A percentile compares a stretch with the other conserved stretches of the same genome.
Evolutionary conservation across 2,329 filamentous ascomycete genomes (phyloP).

Genomic region (Chaetomium olivaceum): DNA sequence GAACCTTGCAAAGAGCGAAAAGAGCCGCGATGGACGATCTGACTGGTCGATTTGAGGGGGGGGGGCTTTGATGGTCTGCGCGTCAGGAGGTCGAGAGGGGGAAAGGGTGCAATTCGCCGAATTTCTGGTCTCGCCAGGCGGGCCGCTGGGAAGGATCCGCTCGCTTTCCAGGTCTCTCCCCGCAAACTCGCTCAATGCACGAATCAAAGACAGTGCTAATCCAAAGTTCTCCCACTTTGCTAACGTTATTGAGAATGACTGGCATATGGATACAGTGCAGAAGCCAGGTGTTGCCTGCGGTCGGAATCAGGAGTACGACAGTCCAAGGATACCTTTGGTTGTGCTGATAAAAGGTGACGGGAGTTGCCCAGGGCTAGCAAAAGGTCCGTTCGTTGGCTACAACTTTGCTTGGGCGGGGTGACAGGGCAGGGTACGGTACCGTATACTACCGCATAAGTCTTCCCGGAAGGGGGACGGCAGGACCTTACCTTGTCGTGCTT

Average conservation of each 20-base stretch:
- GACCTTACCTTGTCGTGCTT: neutral
- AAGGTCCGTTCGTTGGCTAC: slow-evolving; percentile 22
- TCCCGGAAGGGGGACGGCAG: neutral
- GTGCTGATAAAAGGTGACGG: slow-evolving; percentile 1
- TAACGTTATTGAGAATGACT: slow-evolving; percentile 5
- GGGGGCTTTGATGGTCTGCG: slow-evolving; percentile 36
- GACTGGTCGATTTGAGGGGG: slow-evolving; percentile 39
- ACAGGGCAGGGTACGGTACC: slow-evolving; percentile 15
- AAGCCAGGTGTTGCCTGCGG: slow-evolving; percentile 4
- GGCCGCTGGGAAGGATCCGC: slow-evolving; percentile 23
- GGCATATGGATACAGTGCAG: slow-evolving; percentile 3
- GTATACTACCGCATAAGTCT: slow-evolving; percentile 5
- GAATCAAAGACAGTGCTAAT: slow-evolving; percentile 16
- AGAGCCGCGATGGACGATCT: slow-evolving; percentile 38
- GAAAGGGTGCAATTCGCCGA: slow-evolving; percentile 41
- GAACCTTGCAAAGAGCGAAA: slow-evolving; percentile 24
- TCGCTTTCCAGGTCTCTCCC: slow-evolving; percentile 5
- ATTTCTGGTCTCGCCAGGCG: slow-evolving; percentile 27
- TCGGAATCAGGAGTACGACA: neutral
- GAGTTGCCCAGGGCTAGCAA: neutral
- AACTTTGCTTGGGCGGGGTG: slow-evolving; percentile 26
- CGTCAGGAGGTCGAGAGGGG: slow-evolving; percentile 37
- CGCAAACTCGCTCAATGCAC: slow-evolving; percentile 20
- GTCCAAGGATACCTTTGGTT: neutral
- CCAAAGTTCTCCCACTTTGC: neutral